phyloP scores from a whole-genome alignment of 2,329 filamentous ascomycete genomes.

The Endocalyx cinctus region DNA sequence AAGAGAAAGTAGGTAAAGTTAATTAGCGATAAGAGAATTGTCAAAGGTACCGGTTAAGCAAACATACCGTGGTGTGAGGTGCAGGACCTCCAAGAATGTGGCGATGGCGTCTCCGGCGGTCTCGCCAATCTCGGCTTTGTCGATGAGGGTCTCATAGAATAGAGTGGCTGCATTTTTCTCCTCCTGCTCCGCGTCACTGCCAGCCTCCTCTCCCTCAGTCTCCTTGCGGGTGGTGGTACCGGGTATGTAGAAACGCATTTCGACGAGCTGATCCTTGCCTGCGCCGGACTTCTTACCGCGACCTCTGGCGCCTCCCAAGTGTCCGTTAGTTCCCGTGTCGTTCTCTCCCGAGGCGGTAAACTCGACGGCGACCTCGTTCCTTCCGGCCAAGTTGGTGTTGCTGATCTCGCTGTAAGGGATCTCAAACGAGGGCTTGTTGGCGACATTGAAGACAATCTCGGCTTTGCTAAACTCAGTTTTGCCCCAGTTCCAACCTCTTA shows the following conservation, averaged over 20 bases:
- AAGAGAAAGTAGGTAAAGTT: slow-evolving; percentile 7
- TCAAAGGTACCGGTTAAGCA: background rate
- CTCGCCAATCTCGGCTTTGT: slow-evolving; percentile 98
- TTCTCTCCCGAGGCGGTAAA: slow-evolving; percentile 71
- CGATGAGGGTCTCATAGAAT: slow-evolving; percentile 98
- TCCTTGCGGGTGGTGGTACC: slow-evolving; percentile 80
- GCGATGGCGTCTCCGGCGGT: slow-evolving; percentile 98
- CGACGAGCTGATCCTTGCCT: slow-evolving; percentile 86
- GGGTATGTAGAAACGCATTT: slow-evolving; percentile 98
- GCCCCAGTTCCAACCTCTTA: slow-evolving; percentile 99
- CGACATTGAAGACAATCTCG: slow-evolving; percentile 93
- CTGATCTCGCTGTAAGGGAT: slow-evolving; percentile 96
- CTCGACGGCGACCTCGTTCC: slow-evolving; percentile 96
- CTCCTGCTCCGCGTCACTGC: slow-evolving; percentile 63
- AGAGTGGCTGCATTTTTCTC: slow-evolving; percentile 93
- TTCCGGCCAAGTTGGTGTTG: slow-evolving; percentile 95
- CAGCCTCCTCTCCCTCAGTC: slow-evolving; percentile 67
- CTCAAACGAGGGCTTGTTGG: slow-evolving; percentile 94
- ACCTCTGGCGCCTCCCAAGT: slow-evolving; percentile 66
- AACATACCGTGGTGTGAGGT: slow-evolving; percentile 82
- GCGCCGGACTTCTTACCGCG: slow-evolving; percentile 87
- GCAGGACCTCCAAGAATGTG: slow-evolving; percentile 92
- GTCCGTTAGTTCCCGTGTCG: slow-evolving; percentile 68
- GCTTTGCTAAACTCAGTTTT: slow-evolving; percentile 96
- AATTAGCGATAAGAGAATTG: background rate